A percentile compares a stretch with the other conserved stretches of the same genome.
These are phyloP conservation scores for Epichloe aotearoae DNA, from an alignment of 2,329 filamentous ascomycete species.

Conservation along the genomic window DNA sequence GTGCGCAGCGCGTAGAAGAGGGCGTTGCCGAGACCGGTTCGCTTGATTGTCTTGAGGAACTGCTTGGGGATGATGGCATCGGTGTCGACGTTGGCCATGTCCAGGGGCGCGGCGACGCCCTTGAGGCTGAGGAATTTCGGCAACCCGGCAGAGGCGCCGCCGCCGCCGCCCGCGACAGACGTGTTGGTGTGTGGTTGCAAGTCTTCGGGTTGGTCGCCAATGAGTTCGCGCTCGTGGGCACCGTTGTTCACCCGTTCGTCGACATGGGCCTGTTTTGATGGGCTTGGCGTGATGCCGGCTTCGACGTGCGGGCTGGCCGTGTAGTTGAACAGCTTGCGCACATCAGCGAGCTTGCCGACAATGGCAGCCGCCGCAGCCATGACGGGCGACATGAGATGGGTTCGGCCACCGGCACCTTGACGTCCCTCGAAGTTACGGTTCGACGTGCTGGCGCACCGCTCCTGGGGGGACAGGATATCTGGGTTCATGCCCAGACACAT, in stretches of 20 bases:
- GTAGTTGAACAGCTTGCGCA: conserved; percentile 61
- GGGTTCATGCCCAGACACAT: conserved; percentile 99
- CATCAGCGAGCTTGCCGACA: conserved; percentile 81
- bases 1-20: conserved; percentile 80
- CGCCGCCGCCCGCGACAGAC: conserved; percentile 18
- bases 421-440: conserved; percentile 97
- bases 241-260: conserved; percentile 40
- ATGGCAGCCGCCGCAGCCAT: conserved; percentile 92
- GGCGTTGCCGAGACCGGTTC: conserved; percentile 77
- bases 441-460: conserved; percentile 88
- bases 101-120: conserved; percentile 77
- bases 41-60: conserved; percentile 98
- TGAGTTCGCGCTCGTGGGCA: conserved; percentile 37
- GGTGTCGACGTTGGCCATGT: conserved; percentile 89
- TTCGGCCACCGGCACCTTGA: conserved; percentile 81
- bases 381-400: conserved; percentile 91
- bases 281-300: conserved; percentile 29
- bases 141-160: conserved; percentile 46
- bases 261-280: conserved; percentile 30
- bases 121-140: conserved; percentile 74
- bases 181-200: conserved; percentile 52
- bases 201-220: conserved; percentile 50
- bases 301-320: conserved; percentile 46
- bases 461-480: conserved; percentile 77
- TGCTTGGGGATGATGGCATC: conserved; percentile 99